These are phyloP conservation scores for Candida endomychidarum DNA, from an alignment of 805 yeast genomes.

Conservation along the genomic window DNA sequence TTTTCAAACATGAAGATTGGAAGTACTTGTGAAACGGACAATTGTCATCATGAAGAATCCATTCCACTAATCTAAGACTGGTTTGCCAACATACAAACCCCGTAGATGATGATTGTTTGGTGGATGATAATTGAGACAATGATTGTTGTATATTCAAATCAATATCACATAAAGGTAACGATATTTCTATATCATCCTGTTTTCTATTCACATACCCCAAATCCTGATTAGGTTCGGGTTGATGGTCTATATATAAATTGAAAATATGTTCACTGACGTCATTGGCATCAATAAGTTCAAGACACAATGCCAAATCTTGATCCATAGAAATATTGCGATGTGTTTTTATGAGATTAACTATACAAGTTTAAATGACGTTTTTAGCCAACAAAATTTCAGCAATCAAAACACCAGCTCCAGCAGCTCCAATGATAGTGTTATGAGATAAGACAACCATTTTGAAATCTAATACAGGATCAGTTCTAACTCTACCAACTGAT, in stretches of 20 bases:
- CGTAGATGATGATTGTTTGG: slow-evolving; percentile 36
- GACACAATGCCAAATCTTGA: neutral
- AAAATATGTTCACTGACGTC: slow-evolving; percentile 32
- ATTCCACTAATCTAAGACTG: slow-evolving; percentile 48
- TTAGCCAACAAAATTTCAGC: slow-evolving; percentile 87
- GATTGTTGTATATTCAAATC: slow-evolving; percentile 36
- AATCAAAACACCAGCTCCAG: slow-evolving; percentile 95
- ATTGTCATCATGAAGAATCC: slow-evolving; percentile 41
- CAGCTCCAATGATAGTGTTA: slow-evolving; percentile 97
- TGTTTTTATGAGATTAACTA: neutral
- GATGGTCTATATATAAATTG: slow-evolving; percentile 28
- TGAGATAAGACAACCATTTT: slow-evolving; percentile 98
- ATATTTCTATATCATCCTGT: slow-evolving; percentile 21
- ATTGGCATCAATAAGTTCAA: neutral
- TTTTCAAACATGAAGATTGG: slow-evolving; percentile 11
- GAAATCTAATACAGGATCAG: slow-evolving; percentile 88
- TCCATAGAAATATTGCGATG: too few relatives aligned
- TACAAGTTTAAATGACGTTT: slow-evolving; percentile 54
- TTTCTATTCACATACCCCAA: slow-evolving; percentile 38
- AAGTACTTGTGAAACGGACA: slow-evolving; percentile 27
- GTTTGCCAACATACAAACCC: slow-evolving; percentile 67
- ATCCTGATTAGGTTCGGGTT: slow-evolving; percentile 26
- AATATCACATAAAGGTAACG: slow-evolving; percentile 20
- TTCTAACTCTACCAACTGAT: slow-evolving; percentile 90
- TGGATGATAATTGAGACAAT: slow-evolving; percentile 31